These are phyloP conservation scores for Melocanna baccifera DNA, from an alignment of 176 grass and related monocot genomes.

Conservation along the genomic window DNA sequence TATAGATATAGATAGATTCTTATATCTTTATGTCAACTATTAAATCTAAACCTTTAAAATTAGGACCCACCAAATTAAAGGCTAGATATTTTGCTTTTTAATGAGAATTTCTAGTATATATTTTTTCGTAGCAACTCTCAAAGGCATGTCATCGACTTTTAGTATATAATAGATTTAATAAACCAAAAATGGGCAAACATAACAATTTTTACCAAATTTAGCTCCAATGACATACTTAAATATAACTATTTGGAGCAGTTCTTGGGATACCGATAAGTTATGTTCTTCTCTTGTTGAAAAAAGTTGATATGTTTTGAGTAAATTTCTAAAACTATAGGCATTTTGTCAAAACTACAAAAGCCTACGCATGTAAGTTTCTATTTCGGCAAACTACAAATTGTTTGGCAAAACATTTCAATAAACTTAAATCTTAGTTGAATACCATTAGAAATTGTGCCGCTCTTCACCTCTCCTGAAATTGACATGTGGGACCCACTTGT, in stretches of 20 bases:
- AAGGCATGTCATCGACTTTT: too few relatives aligned
- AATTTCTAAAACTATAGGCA: neutral
- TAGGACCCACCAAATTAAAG: too few relatives aligned
- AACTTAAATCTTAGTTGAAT: neutral
- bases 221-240: neutral
- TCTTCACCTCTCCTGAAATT: neutral
- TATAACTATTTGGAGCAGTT: neutral
- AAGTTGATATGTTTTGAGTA: slow-evolving; percentile 5
- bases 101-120: too few relatives aligned
- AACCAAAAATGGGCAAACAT: neutral
- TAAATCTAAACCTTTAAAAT: too few relatives aligned
- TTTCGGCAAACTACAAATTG: neutral
- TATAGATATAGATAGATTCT: too few relatives aligned
- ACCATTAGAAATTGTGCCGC: neutral
- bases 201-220: neutral
- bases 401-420: neutral
- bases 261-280: neutral
- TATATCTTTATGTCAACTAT: too few relatives aligned
- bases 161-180: neutral
- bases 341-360: neutral
- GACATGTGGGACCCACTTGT: neutral
- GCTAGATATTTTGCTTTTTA: too few relatives aligned
- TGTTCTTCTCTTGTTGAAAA: neutral
- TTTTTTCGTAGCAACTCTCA: too few relatives aligned
- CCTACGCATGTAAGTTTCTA: neutral